A percentile compares a stretch with the other conserved stretches of the same genome.
Conservation (phyloP, 2,329 filamentous ascomycete species). For the Colletotrichum falcatum region DNA sequence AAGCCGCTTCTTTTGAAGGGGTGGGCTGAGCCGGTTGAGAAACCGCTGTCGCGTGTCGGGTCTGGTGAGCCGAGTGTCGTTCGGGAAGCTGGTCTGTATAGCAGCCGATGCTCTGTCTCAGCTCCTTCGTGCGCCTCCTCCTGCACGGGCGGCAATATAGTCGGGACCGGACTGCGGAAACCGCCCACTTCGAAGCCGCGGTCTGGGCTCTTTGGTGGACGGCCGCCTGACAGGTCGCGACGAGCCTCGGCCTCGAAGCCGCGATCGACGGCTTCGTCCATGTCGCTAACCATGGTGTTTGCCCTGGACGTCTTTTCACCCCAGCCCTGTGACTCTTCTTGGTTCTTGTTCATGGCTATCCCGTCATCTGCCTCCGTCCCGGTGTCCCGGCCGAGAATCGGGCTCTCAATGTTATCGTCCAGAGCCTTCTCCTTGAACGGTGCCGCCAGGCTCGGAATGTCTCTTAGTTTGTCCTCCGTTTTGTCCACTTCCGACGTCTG, state of each 20-base stretch:
- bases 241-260: slow-evolving; percentile 48
- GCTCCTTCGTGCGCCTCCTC: slow-evolving; percentile 64
- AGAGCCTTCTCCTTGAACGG: slow-evolving; percentile 44
- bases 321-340: slow-evolving; percentile 10
- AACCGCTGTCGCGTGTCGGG: slow-evolving; percentile 62
- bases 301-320: not conserved
- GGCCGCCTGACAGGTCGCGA: slow-evolving; percentile 43
- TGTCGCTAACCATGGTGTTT: slow-evolving; percentile 34
- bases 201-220: slow-evolving; percentile 18
- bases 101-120: slow-evolving; percentile 46
- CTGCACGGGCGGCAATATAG: slow-evolving; percentile 63
- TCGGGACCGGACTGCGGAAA: slow-evolving; percentile 57
- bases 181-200: slow-evolving; percentile 46
- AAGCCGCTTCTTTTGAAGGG: slow-evolving; percentile 51
- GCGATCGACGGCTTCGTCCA: slow-evolving; percentile 41
- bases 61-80: slow-evolving; percentile 48
- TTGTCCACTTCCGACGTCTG: not conserved
- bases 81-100: slow-evolving; percentile 37
- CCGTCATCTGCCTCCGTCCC: slow-evolving; percentile 3
- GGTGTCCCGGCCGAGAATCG: slow-evolving; percentile 50
- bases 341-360: not conserved
- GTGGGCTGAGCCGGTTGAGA: slow-evolving; percentile 59
- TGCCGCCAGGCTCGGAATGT: slow-evolving; percentile 27
- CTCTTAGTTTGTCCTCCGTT: slow-evolving; percentile 27
- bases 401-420: slow-evolving; percentile 52